Base-by-base conservation (phyloP, 2,329 filamentous ascomycete species). In the Penicillium sp. region DNA sequence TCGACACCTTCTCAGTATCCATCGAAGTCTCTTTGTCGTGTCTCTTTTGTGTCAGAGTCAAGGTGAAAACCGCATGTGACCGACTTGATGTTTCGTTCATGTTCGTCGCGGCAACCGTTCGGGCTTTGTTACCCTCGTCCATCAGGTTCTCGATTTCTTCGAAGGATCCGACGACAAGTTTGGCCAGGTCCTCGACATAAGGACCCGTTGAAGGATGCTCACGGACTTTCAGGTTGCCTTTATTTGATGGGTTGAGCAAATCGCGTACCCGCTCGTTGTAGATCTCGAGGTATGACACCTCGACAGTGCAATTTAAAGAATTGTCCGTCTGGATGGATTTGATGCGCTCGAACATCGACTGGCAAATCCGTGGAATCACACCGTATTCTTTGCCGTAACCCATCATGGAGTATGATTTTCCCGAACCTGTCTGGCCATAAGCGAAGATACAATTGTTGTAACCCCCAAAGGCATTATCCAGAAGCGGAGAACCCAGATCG, bases 361-460 rank as follows among this genome's bases (percentile, higher is more conserved):
- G 90, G 74, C 94, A 99, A 78, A 99, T 99, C 69, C 87, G 89
- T 44, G 95, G 94, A 60, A 97, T 97, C 61, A 99, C 94, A 74
- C 94, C 94, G 56, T 92, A 85, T 70, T 99, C 93, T 69, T 93
- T 89, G 52, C 94, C 94, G 76, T 97, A 99, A 47, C 94, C 94
- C 94, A 99, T 99, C 93, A 99, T 99, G 32, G 92, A 97, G 76
- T 99, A 99, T 16, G 92, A 97, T 78, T 99, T 99, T 76, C 94
- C 94, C 1, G 94, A 97, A 65, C 94, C 94, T 2, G 94, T 99
- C 79, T 99, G 94, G 18, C 94, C 94, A 72, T 99, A 99, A 14
- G 94, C 94, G 73, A 99, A 99, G 70, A 99, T 99, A 81, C 94
- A 99, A 76, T 97, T 99, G 81, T 99, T 97, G 80, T 97, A 99